Evolutionary conservation across 2,329 filamentous ascomycete species (phyloP), one percentile per base, ranked within the genome.

Genomic region (Fusarium acutatum): DNA sequence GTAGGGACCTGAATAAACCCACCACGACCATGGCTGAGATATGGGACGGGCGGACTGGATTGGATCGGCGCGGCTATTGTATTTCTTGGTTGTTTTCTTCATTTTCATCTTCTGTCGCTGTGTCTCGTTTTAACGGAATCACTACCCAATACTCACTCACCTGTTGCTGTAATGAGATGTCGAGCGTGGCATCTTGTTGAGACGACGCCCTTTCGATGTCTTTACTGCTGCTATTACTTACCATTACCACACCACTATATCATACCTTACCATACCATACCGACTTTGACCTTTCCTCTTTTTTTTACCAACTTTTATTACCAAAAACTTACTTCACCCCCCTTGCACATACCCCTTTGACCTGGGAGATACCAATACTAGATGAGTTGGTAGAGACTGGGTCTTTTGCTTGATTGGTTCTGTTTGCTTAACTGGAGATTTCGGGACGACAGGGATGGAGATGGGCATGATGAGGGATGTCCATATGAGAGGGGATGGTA

Each of bases 41-140:
- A 71, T 75, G 67, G 68, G 63, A 75, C 56, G 58, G 72, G 71
- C 64, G 68, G 66, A 69, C 76, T 78, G 76, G 76, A 77, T 77
- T 78, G 76, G 76, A 77, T 77, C 68, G 76, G 76, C 76, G 76
- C 71, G 73, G 76, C 67, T 68, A 61, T 78, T 78, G 70, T 68
- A 38, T 71, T 62, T 65, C 64, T 65, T 72, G 62, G 68, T 60
- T 75, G 65, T 64, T 64, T 69, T 69, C 41, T 68, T 71, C 53
- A 44, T 72, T 65, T 62, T 66, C 63, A 32, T 72, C 61, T 60
- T 67, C 61, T 67, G 54, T 68, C 56, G 52, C 60, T 67, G 64
- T 76, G 63, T 66, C 68, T 65, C 64, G 41, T 26, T 63, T 70
- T 69, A 52, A 73, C 65, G 63, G 70, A 69, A 70, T 60, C 70